Conservation (phyloP, 2,329 filamentous ascomycete species). For the Cercospora sp. region DNA sequence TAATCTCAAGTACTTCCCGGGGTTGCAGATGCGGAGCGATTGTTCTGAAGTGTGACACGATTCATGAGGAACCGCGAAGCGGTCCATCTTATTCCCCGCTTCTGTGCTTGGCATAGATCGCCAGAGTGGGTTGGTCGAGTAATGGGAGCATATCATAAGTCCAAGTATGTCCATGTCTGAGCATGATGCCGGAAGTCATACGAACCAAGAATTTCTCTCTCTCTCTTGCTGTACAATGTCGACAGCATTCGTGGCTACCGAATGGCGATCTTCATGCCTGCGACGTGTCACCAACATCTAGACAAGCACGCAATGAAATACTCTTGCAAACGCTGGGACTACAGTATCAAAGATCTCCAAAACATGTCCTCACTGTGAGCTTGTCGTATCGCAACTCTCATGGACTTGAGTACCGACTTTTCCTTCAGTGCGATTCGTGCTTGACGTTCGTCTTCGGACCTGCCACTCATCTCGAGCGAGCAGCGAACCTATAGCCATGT, state of each 20-base stretch:
- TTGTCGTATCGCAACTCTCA: background rate
- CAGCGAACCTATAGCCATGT: background rate
- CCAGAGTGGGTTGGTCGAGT: background rate
- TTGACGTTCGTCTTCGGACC: background rate
- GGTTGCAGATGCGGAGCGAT: background rate
- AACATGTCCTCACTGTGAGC: background rate
- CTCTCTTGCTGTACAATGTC: background rate
- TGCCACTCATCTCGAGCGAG: background rate
- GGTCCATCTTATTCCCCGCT: background rate
- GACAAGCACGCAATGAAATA: background rate
- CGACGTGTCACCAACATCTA: background rate
- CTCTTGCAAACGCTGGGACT: background rate
- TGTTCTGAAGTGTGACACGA: background rate
- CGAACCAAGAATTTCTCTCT: background rate
- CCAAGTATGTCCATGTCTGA: background rate
- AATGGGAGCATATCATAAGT: background rate
- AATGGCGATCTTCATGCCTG: background rate
- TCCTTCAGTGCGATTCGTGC: background rate
- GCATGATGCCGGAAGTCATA: background rate
- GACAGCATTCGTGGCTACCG: background rate
- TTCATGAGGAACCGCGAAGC: background rate
- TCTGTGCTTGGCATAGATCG: background rate
- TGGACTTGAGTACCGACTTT: background rate
- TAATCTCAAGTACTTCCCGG: background rate
- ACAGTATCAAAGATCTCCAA: background rate